These are phyloP conservation scores for Pyrenochaeta sp. DNA, from an alignment of 2,329 filamentous ascomycete genomes.

Conservation along the genomic window DNA sequence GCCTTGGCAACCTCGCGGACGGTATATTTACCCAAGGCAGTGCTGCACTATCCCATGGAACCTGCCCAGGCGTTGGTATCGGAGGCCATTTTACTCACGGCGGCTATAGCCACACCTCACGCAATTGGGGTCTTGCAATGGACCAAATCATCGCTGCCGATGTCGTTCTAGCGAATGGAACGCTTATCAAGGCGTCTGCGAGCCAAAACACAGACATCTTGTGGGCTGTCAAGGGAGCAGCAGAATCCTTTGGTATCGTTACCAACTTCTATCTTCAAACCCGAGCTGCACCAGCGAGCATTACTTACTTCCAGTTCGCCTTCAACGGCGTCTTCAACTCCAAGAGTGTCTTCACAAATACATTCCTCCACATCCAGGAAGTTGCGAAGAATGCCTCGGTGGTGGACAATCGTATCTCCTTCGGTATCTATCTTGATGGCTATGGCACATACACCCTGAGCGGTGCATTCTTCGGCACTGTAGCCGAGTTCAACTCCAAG, in stretches of 20 bases:
- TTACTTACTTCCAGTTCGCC: constrained; percentile 40
- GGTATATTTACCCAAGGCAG: constrained; percentile 45
- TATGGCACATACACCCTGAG: constrained; percentile 44
- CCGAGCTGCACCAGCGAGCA: constrained; percentile 32
- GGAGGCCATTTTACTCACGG: constrained; percentile 49
- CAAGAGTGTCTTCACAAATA: constrained; percentile 45
- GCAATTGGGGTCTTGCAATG: constrained; percentile 47
- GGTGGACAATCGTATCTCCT: constrained; percentile 52
- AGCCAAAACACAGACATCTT: constrained; percentile 51
- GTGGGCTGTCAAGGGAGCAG: constrained; percentile 54
- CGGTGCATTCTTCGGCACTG: constrained; percentile 53
- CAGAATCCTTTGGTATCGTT: constrained; percentile 53
- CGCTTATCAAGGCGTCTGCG: constrained; percentile 45
- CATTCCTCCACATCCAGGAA: constrained; percentile 53
- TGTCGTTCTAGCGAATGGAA: constrained; percentile 52
- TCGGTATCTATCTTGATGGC: constrained; percentile 54
- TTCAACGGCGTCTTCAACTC: constrained; percentile 34
- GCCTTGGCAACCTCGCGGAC: constrained; percentile 54
- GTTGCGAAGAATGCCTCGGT: constrained; percentile 52
- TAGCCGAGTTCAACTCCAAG: constrained; percentile 47
- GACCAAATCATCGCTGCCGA: constrained; percentile 46
- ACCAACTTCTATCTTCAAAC: constrained; percentile 49
- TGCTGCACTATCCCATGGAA: constrained; percentile 60
- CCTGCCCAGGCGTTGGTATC: constrained; percentile 58
- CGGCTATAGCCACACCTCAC: constrained; percentile 47